Base-by-base conservation (phyloP, 169 alveolate species). In the Fabrea salina region DNA sequence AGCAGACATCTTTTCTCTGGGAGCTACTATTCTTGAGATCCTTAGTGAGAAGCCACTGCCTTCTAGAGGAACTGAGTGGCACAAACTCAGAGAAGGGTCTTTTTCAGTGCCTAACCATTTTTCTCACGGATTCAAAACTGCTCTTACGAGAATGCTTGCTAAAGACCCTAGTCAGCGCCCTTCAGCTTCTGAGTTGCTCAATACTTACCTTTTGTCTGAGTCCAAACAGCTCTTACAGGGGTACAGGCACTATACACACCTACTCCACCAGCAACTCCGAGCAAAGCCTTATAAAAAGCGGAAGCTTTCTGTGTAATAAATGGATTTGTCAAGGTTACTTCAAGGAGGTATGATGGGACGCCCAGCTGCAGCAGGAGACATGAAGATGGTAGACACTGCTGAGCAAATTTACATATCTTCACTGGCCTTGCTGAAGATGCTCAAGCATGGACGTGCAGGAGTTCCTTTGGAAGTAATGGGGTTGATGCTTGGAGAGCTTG, bases 401-500 rank as follows among this genome's bases (percentile, higher is more conserved):
- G 99, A 96, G 82, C 98, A 97, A 91, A 99, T 97, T 47, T 95
- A 97, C 87, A 96, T 98, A 30, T 97, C 99, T 5, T 97, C 99
- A 5, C 92, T 97, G 57, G 99, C 99, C 7, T 91, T 98, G 58
- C 89, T 97, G 59, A 98, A 98, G 84, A 98, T 98, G 99, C 93
- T 98, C 39, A 97, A 97, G 87, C 99, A 98, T 90, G 99, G 99
- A 43, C 94, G 99, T 66, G 98, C 95, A 74, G 84, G 99, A 39
- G 99, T 98, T 7, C 99, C 99, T 11, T 96, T 98, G 97, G 99
- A 98, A 90, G 99, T 98, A 49, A 98, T 98, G 99, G 99, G 99
- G 41, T 93, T 98, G 33, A 96, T 98, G 98, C 94, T 98, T 41
- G 99, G 99, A 11, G 99, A 98, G 80, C 96, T 98, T 85, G 96